phyloP scores from a whole-genome alignment of 176 grass and related monocot genomes.

The Cenchrus purpureus region DNA sequence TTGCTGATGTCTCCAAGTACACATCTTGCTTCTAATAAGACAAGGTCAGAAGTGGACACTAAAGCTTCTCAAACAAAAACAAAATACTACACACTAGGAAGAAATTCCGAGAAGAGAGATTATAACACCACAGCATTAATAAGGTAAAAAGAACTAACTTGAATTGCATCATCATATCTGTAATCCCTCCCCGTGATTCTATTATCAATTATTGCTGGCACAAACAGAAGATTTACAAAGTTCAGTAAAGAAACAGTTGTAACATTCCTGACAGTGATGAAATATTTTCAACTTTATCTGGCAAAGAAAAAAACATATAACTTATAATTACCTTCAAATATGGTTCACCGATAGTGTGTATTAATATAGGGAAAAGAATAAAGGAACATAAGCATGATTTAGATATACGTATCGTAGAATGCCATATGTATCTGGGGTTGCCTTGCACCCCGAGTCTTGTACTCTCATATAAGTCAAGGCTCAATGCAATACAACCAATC shows the following conservation, averaged over 20 bases:
- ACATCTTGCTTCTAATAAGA: background rate
- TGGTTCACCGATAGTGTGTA: slow-evolving; percentile 1
- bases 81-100: slow-evolving; percentile 2
- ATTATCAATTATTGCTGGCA: slow-evolving; percentile 74
- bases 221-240: slow-evolving; percentile 47
- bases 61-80: slow-evolving; percentile 35
- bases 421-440: too few relatives aligned
- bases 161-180: slow-evolving; percentile 71
- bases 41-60: slow-evolving; percentile 4
- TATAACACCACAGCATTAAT: slow-evolving; percentile 30
- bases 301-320: slow-evolving; percentile 32
- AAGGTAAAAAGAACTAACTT: slow-evolving; percentile 65
- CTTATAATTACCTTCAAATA: slow-evolving; percentile 23
- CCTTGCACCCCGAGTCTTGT: too few relatives aligned
- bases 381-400: background rate
- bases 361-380: slow-evolving; percentile 20
- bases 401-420: too few relatives aligned
- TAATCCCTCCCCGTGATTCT: slow-evolving; percentile 78
- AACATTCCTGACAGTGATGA: slow-evolving; percentile 26
- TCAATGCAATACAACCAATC: too few relatives aligned
- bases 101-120: slow-evolving; percentile 1
- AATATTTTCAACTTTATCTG: slow-evolving; percentile 47
- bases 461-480: too few relatives aligned
- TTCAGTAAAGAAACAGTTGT: slow-evolving; percentile 40
- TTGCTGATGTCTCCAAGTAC: background rate